phyloP scores from a whole-genome alignment of 495 filamentous ascomycete species.

The Astrocystis sublimbata region DNA sequence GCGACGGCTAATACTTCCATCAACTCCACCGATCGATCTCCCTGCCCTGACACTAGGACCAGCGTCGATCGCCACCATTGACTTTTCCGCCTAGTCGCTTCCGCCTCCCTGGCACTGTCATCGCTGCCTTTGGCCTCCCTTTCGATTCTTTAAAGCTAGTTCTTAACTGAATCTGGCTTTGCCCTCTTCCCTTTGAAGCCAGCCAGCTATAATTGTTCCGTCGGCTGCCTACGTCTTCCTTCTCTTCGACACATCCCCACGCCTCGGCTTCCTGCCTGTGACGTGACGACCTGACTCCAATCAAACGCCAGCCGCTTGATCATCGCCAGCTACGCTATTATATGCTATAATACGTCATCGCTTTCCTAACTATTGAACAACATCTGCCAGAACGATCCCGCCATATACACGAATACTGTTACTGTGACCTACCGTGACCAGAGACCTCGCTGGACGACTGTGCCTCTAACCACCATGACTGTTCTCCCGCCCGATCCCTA shows the following conservation, averaged over 20 bases:
- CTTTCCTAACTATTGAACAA: conserved; percentile 16
- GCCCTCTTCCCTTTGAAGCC: conserved; percentile 15
- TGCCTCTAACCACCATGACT: conserved; percentile 55
- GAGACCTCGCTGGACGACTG: conserved; percentile 19
- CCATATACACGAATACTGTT: too few species aligned
- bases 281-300: too few species aligned
- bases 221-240: conserved; percentile 28
- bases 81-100: conserved; percentile 16
- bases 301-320: conserved; percentile 24
- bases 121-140: neutral
- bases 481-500: conserved; percentile 80
- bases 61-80: conserved; percentile 19
- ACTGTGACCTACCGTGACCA: conserved; percentile 9
- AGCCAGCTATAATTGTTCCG: neutral
- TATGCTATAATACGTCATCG: conserved; percentile 16
- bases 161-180: conserved; percentile 37
- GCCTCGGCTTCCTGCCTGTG: conserved; percentile 9
- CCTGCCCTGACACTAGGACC: neutral
- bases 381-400: conserved; percentile 7
- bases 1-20: too few species aligned
- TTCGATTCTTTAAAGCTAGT: conserved; percentile 22
- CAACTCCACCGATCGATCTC: conserved; percentile 20
- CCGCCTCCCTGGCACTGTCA: conserved; percentile 22
- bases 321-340: conserved; percentile 13
- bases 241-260: conserved; percentile 16